Evolutionary conservation across 768 basidiomycete genomes (phyloP).

Genomic region (Pulveroboletus sp.): DNA sequence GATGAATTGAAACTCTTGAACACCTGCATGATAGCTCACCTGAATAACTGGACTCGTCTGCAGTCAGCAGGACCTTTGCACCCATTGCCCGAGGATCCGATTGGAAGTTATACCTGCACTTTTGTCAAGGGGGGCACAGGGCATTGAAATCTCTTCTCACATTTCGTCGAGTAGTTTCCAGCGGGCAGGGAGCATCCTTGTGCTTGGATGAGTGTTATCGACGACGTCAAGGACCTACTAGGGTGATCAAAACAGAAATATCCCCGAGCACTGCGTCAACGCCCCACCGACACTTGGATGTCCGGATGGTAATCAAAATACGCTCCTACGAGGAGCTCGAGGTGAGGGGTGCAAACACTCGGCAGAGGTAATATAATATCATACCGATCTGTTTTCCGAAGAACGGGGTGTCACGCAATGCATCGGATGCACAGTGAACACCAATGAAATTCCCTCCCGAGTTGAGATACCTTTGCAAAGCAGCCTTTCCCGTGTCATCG

Average conservation of each 20-base stretch:
- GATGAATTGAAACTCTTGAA: neutral
- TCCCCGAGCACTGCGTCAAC: neutral
- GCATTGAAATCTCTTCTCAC: constrained; percentile 31
- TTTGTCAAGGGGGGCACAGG: constrained; percentile 11
- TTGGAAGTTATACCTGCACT: constrained; percentile 61
- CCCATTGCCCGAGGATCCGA: constrained; percentile 64
- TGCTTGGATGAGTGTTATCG: constrained; percentile 58
- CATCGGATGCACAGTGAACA: constrained; percentile 62
- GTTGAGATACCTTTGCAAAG: constrained; percentile 61
- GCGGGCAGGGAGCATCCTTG: constrained; percentile 43
- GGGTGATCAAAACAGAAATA: neutral
- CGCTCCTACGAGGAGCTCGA: constrained; percentile 38
- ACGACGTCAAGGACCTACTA: constrained; percentile 54
- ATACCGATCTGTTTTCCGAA: constrained; percentile 55
- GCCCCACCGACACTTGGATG: constrained; percentile 57
- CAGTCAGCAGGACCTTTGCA: constrained; percentile 57
- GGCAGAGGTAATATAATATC: constrained; percentile 1
- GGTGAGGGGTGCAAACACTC: neutral
- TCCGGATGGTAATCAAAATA: constrained; percentile 69
- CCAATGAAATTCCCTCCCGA: constrained; percentile 68
- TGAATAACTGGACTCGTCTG: constrained; percentile 59
- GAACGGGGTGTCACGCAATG: constrained; percentile 52
- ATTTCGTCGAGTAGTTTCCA: constrained; percentile 60
- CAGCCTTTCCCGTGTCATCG: constrained; percentile 51
- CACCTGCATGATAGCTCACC: constrained; percentile 37